Base-by-base conservation (phyloP, 208 protist genomes). In the Crithidia mellificae region DNA sequence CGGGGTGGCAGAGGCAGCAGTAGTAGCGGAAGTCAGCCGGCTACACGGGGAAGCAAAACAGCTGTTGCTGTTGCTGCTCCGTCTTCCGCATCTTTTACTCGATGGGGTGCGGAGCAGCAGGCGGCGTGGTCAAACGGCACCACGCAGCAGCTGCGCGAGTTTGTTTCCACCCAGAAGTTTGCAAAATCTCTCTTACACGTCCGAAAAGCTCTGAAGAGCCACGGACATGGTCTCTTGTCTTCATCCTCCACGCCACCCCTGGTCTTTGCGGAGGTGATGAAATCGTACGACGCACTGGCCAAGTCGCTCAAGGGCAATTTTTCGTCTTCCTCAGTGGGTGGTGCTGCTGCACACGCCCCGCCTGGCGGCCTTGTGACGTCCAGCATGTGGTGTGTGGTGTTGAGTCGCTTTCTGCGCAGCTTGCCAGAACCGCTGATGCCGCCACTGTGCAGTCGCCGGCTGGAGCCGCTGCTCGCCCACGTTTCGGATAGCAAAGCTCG, bases 351-450 rank as follows among this genome's bases (percentile, higher is more conserved):
- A 3, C 29, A 19, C 34, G 49, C 46, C 6, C 14, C 38, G 5
- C 12, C 41, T 46, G 8, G 8, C 12, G 8, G 8, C 12, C 14
- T 17, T 6, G 17, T 70, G 27, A 70, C 63, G 2, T 34, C 74
- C 5, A 43, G 56, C 11, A 74, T 75, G 68, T 73, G 68, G 74
- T 64, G 68, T 41, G 58, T 54, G 20, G 24, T 83, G 17, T 27
- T 88, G 6, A 80, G 73, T 15, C 36, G 63, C 1, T 75, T 84
- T 62, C 34, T 88, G 39, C 30, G 72, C 6, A 66, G 65, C 29
- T 73, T 88, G 27, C 83, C 83, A 0, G 71, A 78, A 56, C 78
- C 83, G 9, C 64, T 88, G 32, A 66, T 88, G 30, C 72, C 78
- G 1, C 25, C 62, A 0, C 46, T 84, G 34, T 83, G 78, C 70